Evolutionary conservation across 1,284 basidiomycete species (phyloP), one percentile per base, ranked within the genome.

Genomic region (Cutaneotrichosporon dermatis): DNA sequence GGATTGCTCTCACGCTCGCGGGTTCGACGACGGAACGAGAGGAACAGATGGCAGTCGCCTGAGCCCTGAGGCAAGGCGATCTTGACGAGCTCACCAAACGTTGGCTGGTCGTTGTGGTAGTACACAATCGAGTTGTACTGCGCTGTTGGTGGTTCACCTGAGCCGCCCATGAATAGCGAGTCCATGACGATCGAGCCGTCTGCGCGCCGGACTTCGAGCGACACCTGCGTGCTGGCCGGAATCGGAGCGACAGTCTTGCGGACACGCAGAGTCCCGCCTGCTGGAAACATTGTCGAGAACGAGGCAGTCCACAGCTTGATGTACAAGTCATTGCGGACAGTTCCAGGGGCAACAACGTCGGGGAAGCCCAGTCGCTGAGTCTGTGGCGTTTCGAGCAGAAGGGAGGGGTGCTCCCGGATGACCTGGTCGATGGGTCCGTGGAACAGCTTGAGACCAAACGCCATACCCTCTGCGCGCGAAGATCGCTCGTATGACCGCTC

Each of bases 291-390:
- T 8, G 62, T 64, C 1, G 82, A 79, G 71, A 95, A 96, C 64
- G 90, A 87, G 34, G 89, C 93, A 54, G 86, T 88, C 90, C 91
- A 94, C 1, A 96, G 83, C 73, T 93, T 96, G 80, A 97, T 84
- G 76, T 97, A 98, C 7, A 96, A 83, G 69, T 98, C 94, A 71
- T 97, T 97, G 16, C 94, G 86, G n/a, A 85, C 79, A 65, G 92
- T 89, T 7, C 90, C 92, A 1, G 94, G 94, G 71, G 94, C 93
- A 8, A 96, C 93, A 2, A 96, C 92, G 69, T 98, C 95, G 0
- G 94, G 90, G 73, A 99, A 99, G 35, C 93, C 92, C n/a, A 99
- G 85, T 6, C 92, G 88, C 15, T 89, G 81, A 1, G 92, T 93
- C 42, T 88, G 82, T 0, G 92, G 88, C 5, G 86, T 84, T 65